Base-by-base conservation (phyloP, 129 eudicot genomes). In the Erigeron canadensis region DNA sequence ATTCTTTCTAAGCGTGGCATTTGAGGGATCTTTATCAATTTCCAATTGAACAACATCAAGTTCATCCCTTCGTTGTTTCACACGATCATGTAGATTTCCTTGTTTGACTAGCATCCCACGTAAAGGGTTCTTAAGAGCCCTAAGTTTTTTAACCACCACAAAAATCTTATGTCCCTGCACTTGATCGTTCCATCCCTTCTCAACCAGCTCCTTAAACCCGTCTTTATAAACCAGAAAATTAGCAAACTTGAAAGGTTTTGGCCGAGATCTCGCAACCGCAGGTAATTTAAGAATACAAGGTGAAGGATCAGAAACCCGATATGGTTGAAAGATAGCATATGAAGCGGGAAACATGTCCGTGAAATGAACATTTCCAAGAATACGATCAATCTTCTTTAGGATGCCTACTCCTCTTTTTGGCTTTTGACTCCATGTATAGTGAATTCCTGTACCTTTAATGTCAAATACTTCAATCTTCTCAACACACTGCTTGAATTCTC, bases 371-470 rank as follows among this genome's bases (percentile, higher is more conserved):
- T 50, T 69, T 0, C 62, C 46, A 5, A 69, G 0, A 1, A 51
- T 37, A 0, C 61, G 8, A 4, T 69, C 62, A 4, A 69, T 0
- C 0, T 69, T 69, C n/a, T 51, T 37, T 0, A 50, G 5, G 5
- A 51, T 1, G 0, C 73, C 48, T 0, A 0, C 34, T 0, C 0
- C 10, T 0, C 4, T 1, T 0, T 0, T 0, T 0, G 73, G 73
- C 1, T 69, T 69, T 5, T 69, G 73, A 8, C 3, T 51, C 73
- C 73, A 69, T 0, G 73, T 50, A 1, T 2, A 37, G 1, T 48
- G n/a, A 0, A 69, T 0, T 0, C 73, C 62, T 6, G 4, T 0
- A 0, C n/a, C 1, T 4, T 37, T 51, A 0, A 69, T 4, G n/a
- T 51, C 62, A 0, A 5, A 1, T 0, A 69, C 0, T 0, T 69